These are phyloP conservation scores for Penicillium sp. DNA, from an alignment of 2,329 filamentous ascomycete species.

Conservation along the genomic window DNA sequence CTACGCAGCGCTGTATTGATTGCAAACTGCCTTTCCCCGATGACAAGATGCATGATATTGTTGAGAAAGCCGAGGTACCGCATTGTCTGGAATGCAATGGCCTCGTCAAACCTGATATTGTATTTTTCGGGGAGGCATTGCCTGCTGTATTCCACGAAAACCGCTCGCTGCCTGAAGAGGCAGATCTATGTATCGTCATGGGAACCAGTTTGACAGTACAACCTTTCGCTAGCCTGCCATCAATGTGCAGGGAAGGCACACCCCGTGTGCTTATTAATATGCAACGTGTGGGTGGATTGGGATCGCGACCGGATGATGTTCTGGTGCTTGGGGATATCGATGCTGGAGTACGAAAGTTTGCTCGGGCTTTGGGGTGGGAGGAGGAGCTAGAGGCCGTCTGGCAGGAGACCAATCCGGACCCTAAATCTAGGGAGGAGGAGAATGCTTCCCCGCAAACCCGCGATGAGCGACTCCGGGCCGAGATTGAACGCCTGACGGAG, in stretches of 20 bases:
- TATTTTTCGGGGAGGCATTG: slow-evolving; percentile 83
- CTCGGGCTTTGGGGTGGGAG: slow-evolving; percentile 78
- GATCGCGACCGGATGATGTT: slow-evolving; percentile 79
- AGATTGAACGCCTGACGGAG: slow-evolving; percentile 58
- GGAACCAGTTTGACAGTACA: slow-evolving; percentile 86
- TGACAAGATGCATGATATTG: slow-evolving; percentile 69
- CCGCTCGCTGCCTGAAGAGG: slow-evolving; percentile 55
- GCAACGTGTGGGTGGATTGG: slow-evolving; percentile 77
- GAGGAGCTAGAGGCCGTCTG: slow-evolving; percentile 79
- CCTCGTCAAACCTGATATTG: slow-evolving; percentile 89
- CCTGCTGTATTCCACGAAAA: slow-evolving; percentile 66
- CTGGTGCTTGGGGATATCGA: slow-evolving; percentile 82
- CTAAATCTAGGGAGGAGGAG: slow-evolving; percentile 51
- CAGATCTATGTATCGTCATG: slow-evolving; percentile 80
- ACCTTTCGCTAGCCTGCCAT: slow-evolving; percentile 81
- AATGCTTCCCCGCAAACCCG: slow-evolving; percentile 43
- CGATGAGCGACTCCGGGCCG: slow-evolving; percentile 59
- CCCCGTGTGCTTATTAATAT: slow-evolving; percentile 86
- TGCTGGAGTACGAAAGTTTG: slow-evolving; percentile 73
- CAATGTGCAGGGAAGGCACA: slow-evolving; percentile 58
- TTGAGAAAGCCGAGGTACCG: slow-evolving; percentile 68
- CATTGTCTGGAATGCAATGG: slow-evolving; percentile 71
- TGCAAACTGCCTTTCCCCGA: slow-evolving; percentile 73
- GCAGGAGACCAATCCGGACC: slow-evolving; percentile 65
- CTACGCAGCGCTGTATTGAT: slow-evolving; percentile 85